Evolutionary conservation across 129 eudicot genomes (phyloP), one percentile per base, ranked within the genome.

Genomic region (Logfia minima): DNA sequence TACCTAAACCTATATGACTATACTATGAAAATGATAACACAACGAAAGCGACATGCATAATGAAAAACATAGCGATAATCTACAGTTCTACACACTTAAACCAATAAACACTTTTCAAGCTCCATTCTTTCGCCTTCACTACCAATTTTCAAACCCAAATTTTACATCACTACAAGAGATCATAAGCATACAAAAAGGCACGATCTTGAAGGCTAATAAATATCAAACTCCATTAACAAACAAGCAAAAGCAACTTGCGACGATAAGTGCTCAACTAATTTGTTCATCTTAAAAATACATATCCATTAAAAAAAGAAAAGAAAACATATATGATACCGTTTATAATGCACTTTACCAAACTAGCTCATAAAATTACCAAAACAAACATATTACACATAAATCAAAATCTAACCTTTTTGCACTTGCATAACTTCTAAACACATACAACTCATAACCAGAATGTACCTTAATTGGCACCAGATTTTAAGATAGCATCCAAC

Each of bases 401-500:
- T 68, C 79, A 55, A 74, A 75, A 74, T 22, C 77, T 73, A 66
- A 72, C 70, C 18, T 69, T 68, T 75, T 73, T 51, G 67, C 85
- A 48, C 78, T 48, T 81, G 41, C 84, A 72, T 68, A 74, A 39
- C 72, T 74, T 76, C 82, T 78, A 78, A 75, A 60, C 75, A 77
- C 76, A 71, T 59, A 53, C 79, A 82, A 19, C 71, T 72, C 76
- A 82, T 58, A 74, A 83, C 17, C 76, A 67, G 26, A 73, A 68
- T 74, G 66, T 71, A 76, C 81, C 79, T 76, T 74, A 84, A 41
- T 75, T 43, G 34, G 55, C 85, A 24, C 70, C 71, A 13, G 88
- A 76, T 18, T 67, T 86, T 74, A 23, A 29, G n/a, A 85, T n/a
- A 48, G 82, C 76, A 24, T 79, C 84, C 82, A 83, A 24, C 48